Evolutionary conservation across 495 filamentous ascomycete genomes (phyloP).

Genomic region (Cairneyella variabilis): DNA sequence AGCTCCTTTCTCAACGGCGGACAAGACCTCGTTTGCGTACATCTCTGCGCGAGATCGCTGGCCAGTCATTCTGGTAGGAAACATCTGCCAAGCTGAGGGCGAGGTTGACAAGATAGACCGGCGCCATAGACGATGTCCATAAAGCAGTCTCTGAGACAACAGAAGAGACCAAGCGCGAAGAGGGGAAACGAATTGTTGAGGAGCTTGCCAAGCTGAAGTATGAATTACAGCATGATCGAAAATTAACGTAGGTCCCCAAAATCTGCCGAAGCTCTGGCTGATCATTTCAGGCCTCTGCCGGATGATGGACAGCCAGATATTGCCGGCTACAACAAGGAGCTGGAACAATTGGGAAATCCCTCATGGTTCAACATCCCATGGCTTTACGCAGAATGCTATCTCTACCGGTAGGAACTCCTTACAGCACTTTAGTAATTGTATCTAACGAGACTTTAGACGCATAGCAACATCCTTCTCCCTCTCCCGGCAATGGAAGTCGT

Average conservation of each 20-base stretch:
- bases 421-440: slow-evolving; percentile 3
- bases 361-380: slow-evolving; percentile 82
- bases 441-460: slow-evolving; percentile 56
- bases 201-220: slow-evolving; percentile 85
- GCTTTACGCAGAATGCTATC: slow-evolving; percentile 91
- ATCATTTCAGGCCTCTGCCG: slow-evolving; percentile 59
- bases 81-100: neutral
- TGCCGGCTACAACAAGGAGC: slow-evolving; percentile 77
- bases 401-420: slow-evolving; percentile 61
- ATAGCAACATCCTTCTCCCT: slow-evolving; percentile 71
- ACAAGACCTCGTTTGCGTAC: slow-evolving; percentile 83
- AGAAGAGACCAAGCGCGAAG: slow-evolving; percentile 60
- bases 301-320: slow-evolving; percentile 82
- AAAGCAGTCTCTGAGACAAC: slow-evolving; percentile 60
- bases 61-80: slow-evolving; percentile 86
- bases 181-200: slow-evolving; percentile 83
- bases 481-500: slow-evolving; percentile 81
- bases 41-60: slow-evolving; percentile 79
- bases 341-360: slow-evolving; percentile 68
- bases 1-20: slow-evolving; percentile 78
- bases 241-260: slow-evolving; percentile 60
- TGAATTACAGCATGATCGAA: slow-evolving; percentile 86
- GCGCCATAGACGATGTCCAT: slow-evolving; percentile 92
- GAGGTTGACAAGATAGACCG: slow-evolving; percentile 55
- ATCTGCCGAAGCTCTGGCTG: neutral